Evolutionary conservation across 2,329 filamentous ascomycete species (phyloP), one percentile per base, ranked within the genome.

Genomic region (Monilinia polystroma): DNA sequence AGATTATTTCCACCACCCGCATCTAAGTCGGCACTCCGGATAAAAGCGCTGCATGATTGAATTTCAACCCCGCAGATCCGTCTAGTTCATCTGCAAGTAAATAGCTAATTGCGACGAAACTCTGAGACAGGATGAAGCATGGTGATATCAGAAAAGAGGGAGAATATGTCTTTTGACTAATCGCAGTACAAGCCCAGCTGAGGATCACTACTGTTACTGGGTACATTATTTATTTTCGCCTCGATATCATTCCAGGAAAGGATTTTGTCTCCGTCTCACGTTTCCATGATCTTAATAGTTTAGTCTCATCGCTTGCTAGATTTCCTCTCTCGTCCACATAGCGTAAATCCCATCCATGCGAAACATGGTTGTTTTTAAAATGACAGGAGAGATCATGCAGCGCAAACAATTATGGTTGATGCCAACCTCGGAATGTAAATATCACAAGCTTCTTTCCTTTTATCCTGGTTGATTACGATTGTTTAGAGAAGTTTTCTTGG

Each of bases 311-410:
- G 18, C 38, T 60, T n/a, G 29, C 43, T 53, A 16, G 53, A 43
- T 54, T 66, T 60, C 63, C 63, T 53, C 23, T 66, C 53, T 52
- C 47, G 45, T 56, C 29, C 49, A 51, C 10, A 65, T 6, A 49
- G 26, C 20, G 32, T n/a, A 29, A 52, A 18, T 58, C 35, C 23
- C 20, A 51, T 38, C 53, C 53, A 41, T 64, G 53, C 8, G 18
- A 51, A 58, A 57, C 41, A 47, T 65, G 63, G 29, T 38, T 47
- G 43, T 38, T 56, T 35, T 35, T 35, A 6, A 3, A 47, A 43
- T 23, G 35, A 51, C 35, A 49, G 45, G 45, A 20, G 29, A 60
- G 7, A 35, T 49, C 43, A 18, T 59, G 35, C 43, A 57, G 29
- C 43, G 57, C n/a, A 47, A 18, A 43, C 20, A 12, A 29, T 51